Base-by-base conservation (phyloP, 1,139 yeast genomes). In the Debaryomyces udenii region DNA sequence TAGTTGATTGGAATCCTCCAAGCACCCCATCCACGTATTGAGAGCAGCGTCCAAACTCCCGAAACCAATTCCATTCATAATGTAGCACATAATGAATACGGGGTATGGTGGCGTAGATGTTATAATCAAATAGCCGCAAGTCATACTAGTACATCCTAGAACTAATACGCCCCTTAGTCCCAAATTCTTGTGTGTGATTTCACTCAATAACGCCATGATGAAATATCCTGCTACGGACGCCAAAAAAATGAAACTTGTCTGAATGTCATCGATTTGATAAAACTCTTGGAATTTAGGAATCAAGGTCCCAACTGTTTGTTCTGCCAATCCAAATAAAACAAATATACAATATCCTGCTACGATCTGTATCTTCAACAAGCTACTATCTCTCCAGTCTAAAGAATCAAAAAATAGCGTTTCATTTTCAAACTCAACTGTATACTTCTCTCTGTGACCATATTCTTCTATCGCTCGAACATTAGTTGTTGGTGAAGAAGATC, bases 21-120 rank as follows among this genome's bases (percentile, higher is more conserved):
- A 62, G 26, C 66, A 66, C 0, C 88, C 86, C 55, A 82, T 67
- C 69, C 82, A 76, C 6, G 80, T 72, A 51, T 81, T 82, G 43
- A 80, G 64, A 2, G 80, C 65, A 15, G 88, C 78, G 60, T 83
- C 91, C 33, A 81, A 48, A 3, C 78, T 55, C 1, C 91, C 91
- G 41, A 74, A 69, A 0, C 86, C 83, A 27, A 81, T 52, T 0
- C 93, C 93, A 40, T 66, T 57, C 18, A 76, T 60, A 6, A 71
- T 54, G 41, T 74, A 68, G 42, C 69, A 53, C 35, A 67, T 0
- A 17, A 66, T 56, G 35, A 76, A 57, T 6, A 79, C 7, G 32
- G 42, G 18, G 45, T 62, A 69, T 16, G 77, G 76, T 2, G 79
- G 74, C 41, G 51, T 57, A 5, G 50, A 40, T 23, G 67, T 61